Evolutionary conservation across 768 basidiomycete genomes (phyloP), one percentile per base, ranked within the genome.

Genomic region (Xerocomus spinulosus): DNA sequence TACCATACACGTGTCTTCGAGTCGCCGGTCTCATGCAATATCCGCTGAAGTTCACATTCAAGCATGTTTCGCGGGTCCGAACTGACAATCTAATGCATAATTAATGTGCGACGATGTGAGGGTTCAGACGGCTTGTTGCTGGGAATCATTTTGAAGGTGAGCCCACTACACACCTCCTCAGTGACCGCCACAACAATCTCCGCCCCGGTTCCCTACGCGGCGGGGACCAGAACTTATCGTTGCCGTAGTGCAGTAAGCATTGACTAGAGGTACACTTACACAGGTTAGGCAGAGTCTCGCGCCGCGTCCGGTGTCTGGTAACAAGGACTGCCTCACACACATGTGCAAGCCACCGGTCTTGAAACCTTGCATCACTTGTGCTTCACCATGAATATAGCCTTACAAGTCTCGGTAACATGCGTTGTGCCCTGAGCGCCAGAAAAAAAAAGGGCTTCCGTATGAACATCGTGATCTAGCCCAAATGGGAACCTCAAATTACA

Each of bases 401-500:
- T 61, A 55, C 56, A 50, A 26, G 29, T 38, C 47, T 58, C 53
- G 52, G 55, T 54, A 55, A 64, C 58, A 64, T 39, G 62, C 53
- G 54, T 48, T 32, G 49, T 64, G 46, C 46, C 55, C 53, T 54
- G 50, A 60, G 63, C 58, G 52, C 53, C 59, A 64, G 55, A 55
- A 46, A 54, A 58, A 67, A 60, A 59, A 54, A 39, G 55, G 46
- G 39, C 48, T 21, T 54, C 46, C 43, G 37, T 36, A 42, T 43
- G 48, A 53, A 40, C 44, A 36, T 20, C 41, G 21, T 42, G 37
- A 56, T 67, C 72, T 72, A 77, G 71, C 73, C 75, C 72, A 73
- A 70, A 77, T 63, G 62, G 71, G 74, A 68, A 73, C 66, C 61
- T n/a, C 67, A 69, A 70, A 75, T 72, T 74, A 44, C 21, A 29